phyloP scores from a whole-genome alignment of 768 basidiomycete genomes.

The Tricholoma sp. region DNA sequence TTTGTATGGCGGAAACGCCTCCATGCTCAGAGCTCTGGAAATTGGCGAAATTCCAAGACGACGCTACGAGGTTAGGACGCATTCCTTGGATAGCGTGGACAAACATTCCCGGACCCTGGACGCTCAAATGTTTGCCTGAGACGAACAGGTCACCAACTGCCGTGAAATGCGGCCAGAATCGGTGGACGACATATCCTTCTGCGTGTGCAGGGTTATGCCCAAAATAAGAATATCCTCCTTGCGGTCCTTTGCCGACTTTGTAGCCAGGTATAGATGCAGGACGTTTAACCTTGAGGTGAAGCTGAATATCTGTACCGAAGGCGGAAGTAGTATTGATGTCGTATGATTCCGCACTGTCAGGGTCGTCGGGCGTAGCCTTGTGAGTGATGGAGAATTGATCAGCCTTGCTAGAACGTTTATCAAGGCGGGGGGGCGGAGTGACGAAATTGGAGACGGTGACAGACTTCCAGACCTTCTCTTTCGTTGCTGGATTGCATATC shows the following conservation, averaged over 20 bases:
- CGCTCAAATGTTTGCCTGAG: constrained; percentile 52
- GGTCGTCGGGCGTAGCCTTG: constrained; percentile 53
- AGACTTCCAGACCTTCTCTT: constrained; percentile 78
- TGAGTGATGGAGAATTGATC: constrained; percentile 78
- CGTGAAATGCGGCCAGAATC: constrained; percentile 77
- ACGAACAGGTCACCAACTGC: constrained; percentile 64
- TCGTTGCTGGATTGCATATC: constrained; percentile 71
- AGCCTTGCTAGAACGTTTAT: constrained; percentile 82
- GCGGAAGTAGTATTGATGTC: constrained; percentile 74
- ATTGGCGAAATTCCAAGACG: constrained; percentile 92
- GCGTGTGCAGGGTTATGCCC: constrained; percentile 62
- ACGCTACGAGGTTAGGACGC: constrained; percentile 90
- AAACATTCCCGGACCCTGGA: constrained; percentile 76
- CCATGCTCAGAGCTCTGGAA: constrained; percentile 76
- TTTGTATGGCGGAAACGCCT: constrained; percentile 83
- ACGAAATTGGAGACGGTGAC: constrained; percentile 79
- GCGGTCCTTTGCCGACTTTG: constrained; percentile 85
- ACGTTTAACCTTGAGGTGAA: constrained; percentile 69
- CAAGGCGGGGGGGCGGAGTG: constrained; percentile 66
- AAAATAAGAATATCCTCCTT: constrained; percentile 89
- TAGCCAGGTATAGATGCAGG: constrained; percentile 74
- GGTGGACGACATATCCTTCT: constrained; percentile 85
- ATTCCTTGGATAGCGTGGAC: constrained; percentile 98
- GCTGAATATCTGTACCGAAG: constrained; percentile 56
- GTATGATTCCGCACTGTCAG: constrained; percentile 64